These are phyloP conservation scores for Neopestalotiopsis clavispora DNA, from an alignment of 2,329 filamentous ascomycete genomes.

Conservation along the genomic window DNA sequence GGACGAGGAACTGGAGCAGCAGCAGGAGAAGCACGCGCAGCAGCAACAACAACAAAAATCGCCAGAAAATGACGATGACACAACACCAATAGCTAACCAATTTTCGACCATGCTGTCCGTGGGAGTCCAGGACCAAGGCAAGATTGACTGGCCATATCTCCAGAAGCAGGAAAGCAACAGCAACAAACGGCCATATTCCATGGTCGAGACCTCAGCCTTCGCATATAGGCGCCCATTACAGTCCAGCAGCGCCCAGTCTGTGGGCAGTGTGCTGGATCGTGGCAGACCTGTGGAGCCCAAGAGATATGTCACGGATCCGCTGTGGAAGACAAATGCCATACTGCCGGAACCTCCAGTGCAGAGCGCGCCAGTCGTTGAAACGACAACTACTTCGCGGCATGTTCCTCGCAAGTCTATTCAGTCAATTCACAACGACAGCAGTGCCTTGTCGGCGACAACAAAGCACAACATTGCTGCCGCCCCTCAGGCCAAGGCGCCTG, in stretches of 20 bases:
- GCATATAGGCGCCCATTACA: constrained; percentile 10
- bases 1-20: constrained; percentile 5
- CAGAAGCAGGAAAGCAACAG: constrained; percentile 2
- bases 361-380: neutral
- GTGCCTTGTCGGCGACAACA: neutral
- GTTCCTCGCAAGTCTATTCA: neutral
- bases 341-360: constrained; percentile 2
- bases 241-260: constrained; percentile 1
- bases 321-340: constrained; percentile 4
- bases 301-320: constrained; percentile 16
- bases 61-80: neutral
- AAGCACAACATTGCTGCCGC: neutral
- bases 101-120: constrained; percentile 16
- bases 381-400: neutral
- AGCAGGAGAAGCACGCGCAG: neutral
- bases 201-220: constrained; percentile 13
- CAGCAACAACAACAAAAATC: neutral
- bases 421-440: neutral
- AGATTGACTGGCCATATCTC: constrained; percentile 2
- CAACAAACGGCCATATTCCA: constrained; percentile 18
- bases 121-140: neutral
- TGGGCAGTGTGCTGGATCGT: constrained; percentile 22
- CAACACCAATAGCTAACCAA: constrained; percentile 20
- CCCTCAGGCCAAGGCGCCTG: neutral
- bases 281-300: constrained; percentile 22